Base-by-base conservation (phyloP, 1,284 basidiomycete genomes). In the Trametes polyzona region DNA sequence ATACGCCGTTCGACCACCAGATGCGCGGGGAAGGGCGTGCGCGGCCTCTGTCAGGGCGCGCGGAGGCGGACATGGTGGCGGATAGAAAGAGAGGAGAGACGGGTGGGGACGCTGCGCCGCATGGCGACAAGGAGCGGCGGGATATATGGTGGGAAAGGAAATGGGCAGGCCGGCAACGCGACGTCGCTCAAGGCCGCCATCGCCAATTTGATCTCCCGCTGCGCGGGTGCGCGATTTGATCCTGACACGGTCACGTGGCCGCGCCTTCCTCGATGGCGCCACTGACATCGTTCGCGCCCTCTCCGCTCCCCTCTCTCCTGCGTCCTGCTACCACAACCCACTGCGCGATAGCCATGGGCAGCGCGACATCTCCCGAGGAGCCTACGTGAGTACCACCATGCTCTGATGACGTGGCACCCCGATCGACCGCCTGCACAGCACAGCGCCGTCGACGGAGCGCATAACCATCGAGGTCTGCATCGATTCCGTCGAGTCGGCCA, bases 401-500 rank as follows among this genome's bases (percentile, higher is more conserved):
- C 36, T 21, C 16, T 39, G 17, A n/a, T n/a, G n/a, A n/a, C 17
- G 36, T 3, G 2, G 8, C 17, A 3, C 11, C 12, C 19, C 11
- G 11, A 36, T 23, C 39, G 24, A 30, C 35, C 40, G 12, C 32
- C n/a, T 30, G 2, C n/a, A 10, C 46, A 49, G 40, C 8, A 54
- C 26, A 27, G 9, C 57, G 40, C 14, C 35, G 21, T 27, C 47
- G 14, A 49, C 53, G 23, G 46, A 55, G 33, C 55, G 29, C 5
- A 52, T 79, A 32, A 64, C 78, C 19, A 75, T 93, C 52, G 90
- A 93, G 73, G 85, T 92, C 59, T 93, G 90, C 67, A 78, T 93
- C 37, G 90, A 92, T 74, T 92, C 90, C 4, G 80, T 90, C 16
- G 83, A 86, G 65, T 91, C 89, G 16, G 88, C 90, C 3, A 65